Evolutionary conservation across 2,329 filamentous ascomycete species (phyloP).

Genomic region (Zymoseptoria crescenta): DNA sequence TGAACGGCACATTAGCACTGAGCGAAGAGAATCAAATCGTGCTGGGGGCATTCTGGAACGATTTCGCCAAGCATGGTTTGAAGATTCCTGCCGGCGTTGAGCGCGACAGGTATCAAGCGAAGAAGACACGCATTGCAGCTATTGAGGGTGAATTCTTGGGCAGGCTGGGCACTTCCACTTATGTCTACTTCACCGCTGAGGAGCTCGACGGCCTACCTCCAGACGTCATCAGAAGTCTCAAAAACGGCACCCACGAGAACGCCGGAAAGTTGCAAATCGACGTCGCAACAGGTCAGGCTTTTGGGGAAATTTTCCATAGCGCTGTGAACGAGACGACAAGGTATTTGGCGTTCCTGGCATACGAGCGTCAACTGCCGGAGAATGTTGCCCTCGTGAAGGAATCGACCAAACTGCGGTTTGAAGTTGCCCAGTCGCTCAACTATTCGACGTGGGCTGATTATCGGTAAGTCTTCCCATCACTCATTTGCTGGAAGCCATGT

Average conservation of each 20-base stretch:
- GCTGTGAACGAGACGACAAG: background rate
- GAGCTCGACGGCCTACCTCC: conserved; percentile 67
- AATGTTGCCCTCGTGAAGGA: conserved; percentile 2
- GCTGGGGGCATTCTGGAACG: conserved; percentile 65
- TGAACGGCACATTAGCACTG: conserved; percentile 41
- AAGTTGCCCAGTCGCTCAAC: conserved; percentile 1
- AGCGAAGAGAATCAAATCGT: conserved; percentile 60
- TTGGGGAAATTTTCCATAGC: background rate
- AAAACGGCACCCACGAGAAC: conserved; percentile 64
- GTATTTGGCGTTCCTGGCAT: background rate
- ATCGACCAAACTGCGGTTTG: conserved; percentile 1
- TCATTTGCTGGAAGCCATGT: background rate
- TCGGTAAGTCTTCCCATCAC: background rate
- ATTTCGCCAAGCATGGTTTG: conserved; percentile 65
- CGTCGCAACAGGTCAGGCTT: background rate
- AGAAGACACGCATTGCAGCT: conserved; percentile 66
- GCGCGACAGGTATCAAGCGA: conserved; percentile 71
- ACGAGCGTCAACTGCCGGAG: background rate
- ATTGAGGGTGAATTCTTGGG: conserved; percentile 66
- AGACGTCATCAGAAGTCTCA: conserved; percentile 55
- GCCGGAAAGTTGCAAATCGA: conserved; percentile 54
- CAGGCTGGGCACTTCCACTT: conserved; percentile 67
- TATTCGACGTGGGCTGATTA: background rate
- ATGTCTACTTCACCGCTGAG: conserved; percentile 64
- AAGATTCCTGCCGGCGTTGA: conserved; percentile 58